Evolutionary conservation across 2,329 filamentous ascomycete genomes (phyloP).

Genomic region (Fusarium devonianum): DNA sequence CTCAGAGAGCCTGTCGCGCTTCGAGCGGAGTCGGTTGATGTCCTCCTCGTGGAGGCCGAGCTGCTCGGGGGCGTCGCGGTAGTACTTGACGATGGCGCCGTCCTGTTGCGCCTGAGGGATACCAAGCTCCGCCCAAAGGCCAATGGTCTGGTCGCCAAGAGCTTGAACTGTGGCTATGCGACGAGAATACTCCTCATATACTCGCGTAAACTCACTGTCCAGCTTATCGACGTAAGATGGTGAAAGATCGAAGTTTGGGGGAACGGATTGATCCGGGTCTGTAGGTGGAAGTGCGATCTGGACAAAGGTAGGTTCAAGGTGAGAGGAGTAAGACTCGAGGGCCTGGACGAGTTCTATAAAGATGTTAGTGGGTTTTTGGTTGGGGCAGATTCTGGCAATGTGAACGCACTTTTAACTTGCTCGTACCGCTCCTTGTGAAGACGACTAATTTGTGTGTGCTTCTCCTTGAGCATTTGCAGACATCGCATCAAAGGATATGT

Average conservation of each 20-base stretch:
- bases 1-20: constrained; percentile 82
- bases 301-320: constrained; percentile 89
- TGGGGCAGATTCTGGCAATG: neutral
- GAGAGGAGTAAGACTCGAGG: constrained; percentile 93
- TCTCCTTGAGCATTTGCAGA: constrained; percentile 82
- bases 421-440: constrained; percentile 92
- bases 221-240: constrained; percentile 85
- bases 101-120: constrained; percentile 95
- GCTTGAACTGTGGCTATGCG: constrained; percentile 79
- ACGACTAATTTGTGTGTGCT: constrained; percentile 79
- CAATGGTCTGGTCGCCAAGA: constrained; percentile 84
- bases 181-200: constrained; percentile 95
- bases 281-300: constrained; percentile 85
- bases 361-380: constrained; percentile 14
- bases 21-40: constrained; percentile 72
- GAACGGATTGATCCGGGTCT: constrained; percentile 75
- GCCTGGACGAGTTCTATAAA: constrained; percentile 84
- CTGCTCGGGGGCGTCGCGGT: constrained; percentile 90
- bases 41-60: constrained; percentile 92
- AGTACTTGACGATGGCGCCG: constrained; percentile 82
- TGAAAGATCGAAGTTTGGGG: constrained; percentile 91
- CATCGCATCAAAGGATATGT: constrained; percentile 86
- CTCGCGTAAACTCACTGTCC: constrained; percentile 88
- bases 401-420: constrained; percentile 83
- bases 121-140: constrained; percentile 94